These are phyloP conservation scores for Phytophthora constricta DNA, from an alignment of 352 stramenopile genomes.

Conservation along the genomic window DNA sequence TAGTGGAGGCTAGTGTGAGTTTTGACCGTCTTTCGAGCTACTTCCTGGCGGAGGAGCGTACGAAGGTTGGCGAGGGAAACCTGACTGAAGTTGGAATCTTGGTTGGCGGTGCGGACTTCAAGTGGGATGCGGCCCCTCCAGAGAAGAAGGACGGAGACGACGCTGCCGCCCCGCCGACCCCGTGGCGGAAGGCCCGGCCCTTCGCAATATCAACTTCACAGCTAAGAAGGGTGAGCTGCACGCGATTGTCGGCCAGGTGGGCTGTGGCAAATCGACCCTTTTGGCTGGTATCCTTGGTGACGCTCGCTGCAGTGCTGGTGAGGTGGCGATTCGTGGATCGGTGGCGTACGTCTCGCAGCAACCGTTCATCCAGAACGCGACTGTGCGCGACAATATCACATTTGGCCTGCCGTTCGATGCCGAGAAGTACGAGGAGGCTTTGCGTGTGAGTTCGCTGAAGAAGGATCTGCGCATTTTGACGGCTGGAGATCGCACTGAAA, in stretches of 20 bases:
- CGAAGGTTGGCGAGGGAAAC: slow-evolving; percentile 74
- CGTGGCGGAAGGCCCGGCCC: slow-evolving; percentile 33
- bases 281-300: slow-evolving; percentile 55
- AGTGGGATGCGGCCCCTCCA: slow-evolving; percentile 62
- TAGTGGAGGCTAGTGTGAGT: slow-evolving; percentile 89
- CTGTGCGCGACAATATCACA: slow-evolving; percentile 96
- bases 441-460: slow-evolving; percentile 57
- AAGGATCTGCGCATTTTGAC: slow-evolving; percentile 56
- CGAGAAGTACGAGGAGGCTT: slow-evolving; percentile 57
- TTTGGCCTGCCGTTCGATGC: slow-evolving; percentile 87
- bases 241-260: slow-evolving; percentile 56
- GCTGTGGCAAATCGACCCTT: slow-evolving; percentile 68
- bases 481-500: slow-evolving; percentile 95
- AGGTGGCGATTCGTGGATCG: slow-evolving; percentile 76
- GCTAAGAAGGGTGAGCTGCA: slow-evolving; percentile 69
- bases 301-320: slow-evolving; percentile 39
- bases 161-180: slow-evolving; percentile 26
- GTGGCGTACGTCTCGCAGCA: slow-evolving; percentile 95
- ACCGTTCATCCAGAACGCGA: slow-evolving; percentile 97
- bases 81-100: slow-evolving; percentile 73
- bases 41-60: slow-evolving; percentile 73
- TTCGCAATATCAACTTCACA: slow-evolving; percentile 74
- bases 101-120: slow-evolving; percentile 67
- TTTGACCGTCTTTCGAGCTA: slow-evolving; percentile 70
- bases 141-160: slow-evolving; percentile 42